Evolutionary conservation across 2,329 filamentous ascomycete genomes (phyloP), one percentile per base, ranked within the genome.

Genomic region (Neoascochyta sp.): DNA sequence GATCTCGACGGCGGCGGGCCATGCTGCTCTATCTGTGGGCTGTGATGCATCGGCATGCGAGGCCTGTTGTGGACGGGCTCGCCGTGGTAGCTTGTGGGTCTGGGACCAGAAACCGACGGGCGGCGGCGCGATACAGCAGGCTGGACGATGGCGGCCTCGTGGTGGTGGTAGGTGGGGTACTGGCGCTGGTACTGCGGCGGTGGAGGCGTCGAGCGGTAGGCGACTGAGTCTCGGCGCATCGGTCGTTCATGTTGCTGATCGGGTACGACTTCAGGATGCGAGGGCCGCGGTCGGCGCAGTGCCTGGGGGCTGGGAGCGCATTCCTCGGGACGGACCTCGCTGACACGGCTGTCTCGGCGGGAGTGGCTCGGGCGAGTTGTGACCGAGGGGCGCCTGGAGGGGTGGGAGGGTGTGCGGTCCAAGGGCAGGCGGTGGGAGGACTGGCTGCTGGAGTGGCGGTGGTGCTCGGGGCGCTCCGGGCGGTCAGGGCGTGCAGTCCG

Each of bases 41-140:
- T 44, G 1, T 43, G 46, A 22, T 57, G 55, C 20, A 41, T 34
- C 4, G 30, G 44, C 44, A 51, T 54, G 32, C 43, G 39, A 8
- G 19, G 22, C 38, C 41, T 52, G 36, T 50, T 52, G 22, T 34
- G 32, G 3, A 29, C 7, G n/a, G 40, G 35, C 4, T 53, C 56
- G 8, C 43, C 51, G 24, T 55, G 46, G 29, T 60, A 63, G 43
- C 52, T 63, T 31, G 52, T 40, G 20, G 60, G 61, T 6, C 60
- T 57, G 18, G 43, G 36, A 19, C 29, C 36, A 29, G 43, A 48
- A 11, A 47, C 45, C 2, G 54, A 49, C 3, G 49, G 45, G 22
- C 55, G 55, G 27, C 47, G 49, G 22, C 49, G 48, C 20, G 52
- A 49, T 22, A 43, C 32, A 7, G 43, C 46, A 9, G 60, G 52